phyloP scores from a whole-genome alignment of 306 rosid genomes.

The Cyamopsis tetragonoloba region DNA sequence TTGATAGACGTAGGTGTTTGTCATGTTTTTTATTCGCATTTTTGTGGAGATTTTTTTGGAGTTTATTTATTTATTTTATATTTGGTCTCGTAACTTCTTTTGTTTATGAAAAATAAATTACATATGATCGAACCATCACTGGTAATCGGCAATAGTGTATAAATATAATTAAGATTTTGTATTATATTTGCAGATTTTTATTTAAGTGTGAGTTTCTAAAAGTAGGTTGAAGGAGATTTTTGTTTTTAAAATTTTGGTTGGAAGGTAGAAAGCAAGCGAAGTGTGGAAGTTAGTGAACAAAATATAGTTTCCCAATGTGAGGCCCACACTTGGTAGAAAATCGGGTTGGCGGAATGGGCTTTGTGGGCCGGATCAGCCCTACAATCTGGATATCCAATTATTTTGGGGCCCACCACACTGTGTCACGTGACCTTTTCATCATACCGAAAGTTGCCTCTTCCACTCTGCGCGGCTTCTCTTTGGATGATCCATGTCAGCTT shows the following conservation, averaged over 20 bases:
- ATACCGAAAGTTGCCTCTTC: constrained; percentile 21
- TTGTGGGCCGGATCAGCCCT: constrained; percentile 46
- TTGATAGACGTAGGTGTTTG: no score
- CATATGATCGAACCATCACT: background rate
- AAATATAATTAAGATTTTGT: background rate
- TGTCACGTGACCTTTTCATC: constrained; percentile 28
- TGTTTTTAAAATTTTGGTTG: constrained; percentile 32
- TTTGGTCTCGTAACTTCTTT: no score
- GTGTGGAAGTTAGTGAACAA: constrained; percentile 17
- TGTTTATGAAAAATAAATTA: no score
- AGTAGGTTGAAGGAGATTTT: background rate
- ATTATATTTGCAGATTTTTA: background rate
- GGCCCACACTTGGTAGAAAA: constrained; percentile 35
- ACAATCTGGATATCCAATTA: constrained; percentile 27
- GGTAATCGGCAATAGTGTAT: background rate
- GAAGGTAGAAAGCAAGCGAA: constrained; percentile 33
- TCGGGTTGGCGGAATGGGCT: constrained; percentile 62
- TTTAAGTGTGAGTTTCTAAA: background rate
- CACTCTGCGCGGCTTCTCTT: constrained; percentile 32
- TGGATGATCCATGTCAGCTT: constrained; percentile 31
- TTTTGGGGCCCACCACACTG: constrained; percentile 17
- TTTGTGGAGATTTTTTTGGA: no score
- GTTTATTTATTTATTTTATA: no score
- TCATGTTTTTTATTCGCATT: no score
- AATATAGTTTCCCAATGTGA: constrained; percentile 31